Evolutionary conservation across 106 monocot species (phyloP).

Genomic region (Dendrobium nobile): DNA sequence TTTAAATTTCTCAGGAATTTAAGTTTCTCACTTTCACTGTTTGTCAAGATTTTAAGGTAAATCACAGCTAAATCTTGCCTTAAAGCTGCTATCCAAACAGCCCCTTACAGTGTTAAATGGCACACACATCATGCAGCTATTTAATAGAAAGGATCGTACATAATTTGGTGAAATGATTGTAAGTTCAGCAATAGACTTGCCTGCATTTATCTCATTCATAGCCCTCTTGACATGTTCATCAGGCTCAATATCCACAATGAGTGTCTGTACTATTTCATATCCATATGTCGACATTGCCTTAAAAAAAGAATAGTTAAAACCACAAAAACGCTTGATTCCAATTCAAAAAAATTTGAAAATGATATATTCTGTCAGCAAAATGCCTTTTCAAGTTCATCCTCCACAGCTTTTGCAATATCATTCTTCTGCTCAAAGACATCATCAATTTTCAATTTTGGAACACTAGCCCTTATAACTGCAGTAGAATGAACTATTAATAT

Average conservation of each 20-base stretch:
- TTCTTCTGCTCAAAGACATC: conserved; percentile 54
- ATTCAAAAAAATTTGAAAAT: not conserved
- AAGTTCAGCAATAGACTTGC: conserved; percentile 9
- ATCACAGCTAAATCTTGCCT: no score
- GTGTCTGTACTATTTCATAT: conserved; percentile 50
- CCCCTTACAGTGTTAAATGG: no score
- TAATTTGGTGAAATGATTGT: not conserved
- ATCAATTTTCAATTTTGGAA: conserved; percentile 42
- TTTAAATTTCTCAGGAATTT: no score
- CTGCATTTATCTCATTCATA: conserved; percentile 68
- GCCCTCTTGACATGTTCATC: conserved; percentile 48
- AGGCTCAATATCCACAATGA: conserved; percentile 55
- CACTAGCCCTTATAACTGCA: conserved; percentile 43
- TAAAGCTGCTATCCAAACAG: no score
- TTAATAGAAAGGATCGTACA: not conserved
- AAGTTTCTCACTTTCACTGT: no score
- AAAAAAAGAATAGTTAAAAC: not conserved
- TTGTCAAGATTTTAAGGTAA: no score
- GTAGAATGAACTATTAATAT: not conserved
- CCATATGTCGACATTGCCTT: conserved; percentile 57
- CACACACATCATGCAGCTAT: not conserved
- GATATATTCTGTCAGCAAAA: not conserved
- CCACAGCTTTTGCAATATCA: conserved; percentile 50
- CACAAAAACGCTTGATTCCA: not conserved
- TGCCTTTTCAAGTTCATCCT: conserved; percentile 50